Base-by-base conservation (phyloP, 1,284 basidiomycete genomes). In the Rhodotorula sp. region DNA sequence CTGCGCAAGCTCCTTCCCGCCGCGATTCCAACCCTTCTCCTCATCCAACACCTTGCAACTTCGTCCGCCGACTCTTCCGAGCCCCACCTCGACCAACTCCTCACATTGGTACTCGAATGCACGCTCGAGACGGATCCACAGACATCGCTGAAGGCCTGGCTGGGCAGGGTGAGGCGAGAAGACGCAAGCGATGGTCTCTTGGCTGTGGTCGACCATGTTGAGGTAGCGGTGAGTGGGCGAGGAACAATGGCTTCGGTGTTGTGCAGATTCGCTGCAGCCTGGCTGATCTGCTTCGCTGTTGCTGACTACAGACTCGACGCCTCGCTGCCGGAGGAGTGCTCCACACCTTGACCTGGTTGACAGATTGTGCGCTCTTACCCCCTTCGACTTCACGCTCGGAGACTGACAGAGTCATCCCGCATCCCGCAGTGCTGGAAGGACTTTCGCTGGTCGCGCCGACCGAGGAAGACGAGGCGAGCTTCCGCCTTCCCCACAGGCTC, bases 401-500 rank as follows among this genome's bases (percentile, higher is more conserved):
- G 11, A 17, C 39, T 44, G 39, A 44, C 19, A 13, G 5, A 44
- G 5, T 44, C 19, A 15, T 13, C 11, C n/a, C n/a, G n/a, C n/a
- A n/a, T n/a, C 7, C 11, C 9, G 11, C 39, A 69, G 67, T 53
- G 13, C 47, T 47, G 17, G 44, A 44, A 44, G 39, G 39, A 10
- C 19, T 53, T 13, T 48, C 59, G 3, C 48, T 69, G 17, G 15
- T 62, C 17, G 54, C 64, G 22, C 56, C 30, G 17, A 39, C 61
- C 4, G 70, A 72, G 1, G 72, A 74, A 11, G 72, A 74, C 51
- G 72, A 74, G 46, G 72, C 69, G 19, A 15, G 53, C 13, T 29
- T 34, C 20, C 17, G 9, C 34, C 34, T 52, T 17, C 36, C n/a
- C 30, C n/a, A 17, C 4, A 2, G 2, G 1, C 22, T 22, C 52